Evolutionary conservation across 371 early-diverging fungal species (phyloP).

Genomic region (Caulochytrium protostelioides): DNA sequence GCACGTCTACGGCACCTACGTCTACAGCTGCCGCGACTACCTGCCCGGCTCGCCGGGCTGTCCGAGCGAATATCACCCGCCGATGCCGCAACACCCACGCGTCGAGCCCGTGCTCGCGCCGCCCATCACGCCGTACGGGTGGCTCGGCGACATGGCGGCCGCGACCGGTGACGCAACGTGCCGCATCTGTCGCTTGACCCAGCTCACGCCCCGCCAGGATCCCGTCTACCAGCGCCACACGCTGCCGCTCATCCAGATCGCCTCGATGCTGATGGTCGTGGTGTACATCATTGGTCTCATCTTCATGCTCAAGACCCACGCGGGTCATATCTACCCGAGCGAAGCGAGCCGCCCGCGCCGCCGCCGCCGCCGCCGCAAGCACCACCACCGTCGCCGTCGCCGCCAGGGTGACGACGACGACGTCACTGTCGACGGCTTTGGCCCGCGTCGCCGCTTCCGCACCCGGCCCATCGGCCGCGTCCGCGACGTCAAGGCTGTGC

Average conservation of each 20-base stretch:
- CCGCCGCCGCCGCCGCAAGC: too few relatives aligned
- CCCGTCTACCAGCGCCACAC: constrained; percentile 58
- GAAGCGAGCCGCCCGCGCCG: too few relatives aligned
- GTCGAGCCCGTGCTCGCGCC: background rate
- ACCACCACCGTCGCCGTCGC: too few relatives aligned
- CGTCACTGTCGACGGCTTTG: too few relatives aligned
- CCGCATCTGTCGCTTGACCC: constrained; percentile 16
- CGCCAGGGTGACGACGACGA: too few relatives aligned
- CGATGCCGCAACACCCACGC: too few relatives aligned
- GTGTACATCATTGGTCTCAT: constrained; percentile 77
- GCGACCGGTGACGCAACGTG: constrained; percentile 4
- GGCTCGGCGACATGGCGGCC: background rate
- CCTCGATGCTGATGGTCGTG: constrained; percentile 59
- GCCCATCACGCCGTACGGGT: background rate
- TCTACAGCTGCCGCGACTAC: background rate
- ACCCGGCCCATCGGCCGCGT: too few relatives aligned
- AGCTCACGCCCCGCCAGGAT: constrained; percentile 49
- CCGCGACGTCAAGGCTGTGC: too few relatives aligned
- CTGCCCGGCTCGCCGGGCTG: too few relatives aligned
- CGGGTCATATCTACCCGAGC: constrained; percentile 65
- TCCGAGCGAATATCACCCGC: too few relatives aligned
- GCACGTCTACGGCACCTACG: constrained; percentile 51
- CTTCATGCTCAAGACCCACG: constrained; percentile 82
- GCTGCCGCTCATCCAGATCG: constrained; percentile 67
- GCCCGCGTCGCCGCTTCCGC: too few relatives aligned